Evolutionary conservation across 257 asterid genomes (phyloP).

Genomic region (Cynanchum wilfordii): DNA sequence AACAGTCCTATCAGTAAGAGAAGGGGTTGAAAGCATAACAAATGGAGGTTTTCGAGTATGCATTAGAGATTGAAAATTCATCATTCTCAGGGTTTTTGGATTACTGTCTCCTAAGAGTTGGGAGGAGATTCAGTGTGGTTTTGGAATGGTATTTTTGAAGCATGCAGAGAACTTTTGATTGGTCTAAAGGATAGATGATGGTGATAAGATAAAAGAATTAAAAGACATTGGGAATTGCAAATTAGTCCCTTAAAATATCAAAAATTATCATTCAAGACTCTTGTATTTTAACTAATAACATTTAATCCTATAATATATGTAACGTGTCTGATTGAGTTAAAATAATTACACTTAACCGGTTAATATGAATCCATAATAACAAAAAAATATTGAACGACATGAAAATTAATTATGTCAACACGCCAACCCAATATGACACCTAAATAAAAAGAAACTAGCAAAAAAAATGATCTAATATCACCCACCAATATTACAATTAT

Average conservation of each 20-base stretch:
- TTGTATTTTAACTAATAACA: no score
- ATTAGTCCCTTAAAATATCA: background rate
- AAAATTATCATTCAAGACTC: no score
- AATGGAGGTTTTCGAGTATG: background rate
- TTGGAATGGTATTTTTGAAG: background rate
- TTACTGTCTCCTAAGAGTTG: background rate
- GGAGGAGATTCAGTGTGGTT: background rate
- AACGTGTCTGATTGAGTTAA: no score
- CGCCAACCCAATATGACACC: no score
- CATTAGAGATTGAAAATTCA: conserved; percentile 6
- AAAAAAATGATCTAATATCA: no score
- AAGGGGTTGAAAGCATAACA: background rate
- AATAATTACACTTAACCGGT: no score
- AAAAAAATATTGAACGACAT: no score
- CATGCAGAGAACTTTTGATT: background rate
- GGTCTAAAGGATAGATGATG: background rate
- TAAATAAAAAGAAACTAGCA: no score
- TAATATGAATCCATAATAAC: no score
- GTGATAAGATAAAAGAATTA: background rate
- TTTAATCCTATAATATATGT: no score
- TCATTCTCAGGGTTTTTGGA: background rate
- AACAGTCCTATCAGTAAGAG: background rate
- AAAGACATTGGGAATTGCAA: background rate
- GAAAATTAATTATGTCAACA: no score
- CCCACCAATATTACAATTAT: no score